phyloP scores from a whole-genome alignment of 2,329 filamentous ascomycete genomes.

The Fusarium sp. region DNA sequence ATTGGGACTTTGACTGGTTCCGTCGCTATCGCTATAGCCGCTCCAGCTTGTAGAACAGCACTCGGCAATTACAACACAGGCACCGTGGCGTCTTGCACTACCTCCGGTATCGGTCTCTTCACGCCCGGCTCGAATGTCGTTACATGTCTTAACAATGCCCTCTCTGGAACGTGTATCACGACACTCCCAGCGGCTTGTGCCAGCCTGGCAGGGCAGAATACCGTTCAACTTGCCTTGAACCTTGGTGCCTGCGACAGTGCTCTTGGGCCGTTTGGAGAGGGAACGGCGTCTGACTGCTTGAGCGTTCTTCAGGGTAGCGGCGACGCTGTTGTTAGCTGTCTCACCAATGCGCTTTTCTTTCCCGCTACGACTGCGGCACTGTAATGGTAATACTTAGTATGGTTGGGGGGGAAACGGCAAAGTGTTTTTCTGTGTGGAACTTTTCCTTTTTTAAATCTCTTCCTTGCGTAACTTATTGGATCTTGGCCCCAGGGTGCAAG shows the following conservation, averaged over 20 bases:
- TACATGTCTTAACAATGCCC: not conserved
- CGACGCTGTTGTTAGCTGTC: not conserved
- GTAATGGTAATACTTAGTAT: not conserved
- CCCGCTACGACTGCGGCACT: not conserved
- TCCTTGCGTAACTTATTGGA: not conserved
- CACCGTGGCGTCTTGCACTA: not conserved
- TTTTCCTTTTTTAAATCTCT: not conserved
- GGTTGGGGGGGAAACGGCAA: not conserved
- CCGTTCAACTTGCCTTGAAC: not conserved
- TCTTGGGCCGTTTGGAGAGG: not conserved
- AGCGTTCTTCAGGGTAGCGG: not conserved
- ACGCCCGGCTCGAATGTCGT: not conserved
- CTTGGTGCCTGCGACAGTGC: not conserved
- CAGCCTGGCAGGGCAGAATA: not conserved
- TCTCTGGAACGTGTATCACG: not conserved
- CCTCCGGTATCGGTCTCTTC: not conserved
- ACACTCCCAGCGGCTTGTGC: not conserved
- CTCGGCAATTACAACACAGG: not conserved
- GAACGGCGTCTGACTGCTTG: not conserved
- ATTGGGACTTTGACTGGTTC: not conserved
- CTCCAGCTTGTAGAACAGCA: not conserved
- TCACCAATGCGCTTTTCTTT: not conserved
- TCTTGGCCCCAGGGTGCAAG: not conserved
- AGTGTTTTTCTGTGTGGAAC: not conserved
- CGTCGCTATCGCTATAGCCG: accelerated